Evolutionary conservation across 305 asterid species (phyloP).

Genomic region (Fraxinus velutina): DNA sequence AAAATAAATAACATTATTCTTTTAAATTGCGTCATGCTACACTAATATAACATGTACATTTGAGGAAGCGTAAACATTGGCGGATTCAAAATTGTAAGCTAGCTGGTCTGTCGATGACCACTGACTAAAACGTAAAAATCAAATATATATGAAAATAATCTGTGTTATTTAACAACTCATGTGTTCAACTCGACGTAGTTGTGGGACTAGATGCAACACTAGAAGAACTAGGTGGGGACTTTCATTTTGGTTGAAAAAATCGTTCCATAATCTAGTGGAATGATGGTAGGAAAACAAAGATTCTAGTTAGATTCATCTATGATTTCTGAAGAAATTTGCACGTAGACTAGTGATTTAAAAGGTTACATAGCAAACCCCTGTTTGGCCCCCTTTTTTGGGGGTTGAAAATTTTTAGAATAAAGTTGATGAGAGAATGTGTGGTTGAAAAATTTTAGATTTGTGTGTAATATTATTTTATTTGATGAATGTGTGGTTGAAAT

Average conservation of each 20-base stretch:
- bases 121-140: not conserved
- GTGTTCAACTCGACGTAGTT: not conserved
- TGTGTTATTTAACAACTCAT: not conserved
- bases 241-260: not conserved
- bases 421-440: no score
- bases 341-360: not conserved
- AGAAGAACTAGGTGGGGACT: not conserved
- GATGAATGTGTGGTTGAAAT: no score
- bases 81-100: no score
- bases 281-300: not conserved
- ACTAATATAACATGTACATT: not conserved
- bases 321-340: not conserved
- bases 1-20: no score
- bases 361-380: not conserved
- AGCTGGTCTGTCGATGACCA: not conserved
- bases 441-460: no score
- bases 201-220: not conserved
- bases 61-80: not conserved
- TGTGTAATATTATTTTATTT: no score
- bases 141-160: not conserved
- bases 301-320: not conserved
- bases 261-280: not conserved
- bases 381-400: no score
- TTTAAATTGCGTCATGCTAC: not conserved
- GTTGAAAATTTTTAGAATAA: no score